Base-by-base conservation (phyloP, 129 eudicot species). In the Erigeron canadensis region DNA sequence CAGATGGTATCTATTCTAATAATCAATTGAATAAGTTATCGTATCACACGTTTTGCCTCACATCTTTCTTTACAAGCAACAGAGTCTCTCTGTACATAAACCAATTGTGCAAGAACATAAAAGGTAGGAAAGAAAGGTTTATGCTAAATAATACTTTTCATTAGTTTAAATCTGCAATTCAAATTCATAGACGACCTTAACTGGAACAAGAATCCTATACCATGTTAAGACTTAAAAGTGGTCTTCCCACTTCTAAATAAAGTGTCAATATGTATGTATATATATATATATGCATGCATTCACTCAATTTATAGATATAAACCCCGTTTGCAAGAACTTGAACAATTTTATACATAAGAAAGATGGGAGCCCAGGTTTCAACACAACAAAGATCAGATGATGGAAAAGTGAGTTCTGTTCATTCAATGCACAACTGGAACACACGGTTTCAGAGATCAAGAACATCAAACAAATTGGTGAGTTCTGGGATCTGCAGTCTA, bases 381-480 rank as follows among this genome's bases (percentile, higher is more conserved):
- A 7, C 80, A 8, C 63, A 45, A 63, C 76, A 80, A 54, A 45
- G 66, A 39, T 44, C 82, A 46, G 54, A 61, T 61, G 22, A 64
- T 59, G 66, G 80, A 68, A 51, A 71, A 65, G 82, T 87, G 17
- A 74, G 73, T 23, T 75, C 81, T 42, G 77, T 89, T 76, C 87
- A 82, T 82, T 85, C 92, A 10, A 45, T 76, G 43, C 59, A 83
- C 0, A 68, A 77, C 39, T 94, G 97, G 96, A 84, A 77, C 12
- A 63, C 47, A 42, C 81, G 77, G 67, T 77, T 85, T 55, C 83
- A 87, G 63, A 81, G 79, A 75, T 76, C 89, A 5, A 90, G 53
- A 67, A 22, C 60, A 34, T 80, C 93, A 23, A 63, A 78, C 83
- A 87, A 87, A 59, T 87, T 94, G 87, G 97, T 94, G 65, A 71